Evolutionary conservation across 108 stramenopile species (phyloP).

Genomic region (Schizochytrium sp.): DNA sequence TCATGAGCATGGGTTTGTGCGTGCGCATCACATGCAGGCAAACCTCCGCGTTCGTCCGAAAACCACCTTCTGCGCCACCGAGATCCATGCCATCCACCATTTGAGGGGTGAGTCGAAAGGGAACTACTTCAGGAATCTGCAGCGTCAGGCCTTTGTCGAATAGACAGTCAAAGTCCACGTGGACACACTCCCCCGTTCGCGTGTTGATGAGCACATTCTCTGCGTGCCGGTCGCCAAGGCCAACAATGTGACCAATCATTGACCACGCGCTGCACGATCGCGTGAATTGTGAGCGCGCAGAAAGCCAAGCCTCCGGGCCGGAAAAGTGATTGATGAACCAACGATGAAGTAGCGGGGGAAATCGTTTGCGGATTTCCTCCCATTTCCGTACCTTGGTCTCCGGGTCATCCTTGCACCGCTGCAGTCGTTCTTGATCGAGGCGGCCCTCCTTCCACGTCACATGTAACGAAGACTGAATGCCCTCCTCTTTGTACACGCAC

Average conservation of each 20-base stretch:
- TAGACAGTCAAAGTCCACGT: slow-evolving; percentile 96
- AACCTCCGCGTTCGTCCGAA: slow-evolving; percentile 61
- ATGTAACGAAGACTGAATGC: slow-evolving; percentile 47
- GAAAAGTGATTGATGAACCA: slow-evolving; percentile 90
- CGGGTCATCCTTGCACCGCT: slow-evolving; percentile 54
- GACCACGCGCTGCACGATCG: slow-evolving; percentile 80
- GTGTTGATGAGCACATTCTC: slow-evolving; percentile 97
- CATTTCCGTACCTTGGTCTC: slow-evolving; percentile 56
- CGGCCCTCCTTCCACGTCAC: slow-evolving; percentile 48
- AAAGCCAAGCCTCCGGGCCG: slow-evolving; percentile 90
- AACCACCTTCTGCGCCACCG: slow-evolving; percentile 76
- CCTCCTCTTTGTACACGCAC: slow-evolving; percentile 60
- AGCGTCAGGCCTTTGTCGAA: slow-evolving; percentile 94
- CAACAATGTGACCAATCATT: slow-evolving; percentile 91
- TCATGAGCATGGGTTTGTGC: slow-evolving; percentile 81
- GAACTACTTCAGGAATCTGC: slow-evolving; percentile 86
- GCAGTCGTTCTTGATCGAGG: slow-evolving; percentile 52
- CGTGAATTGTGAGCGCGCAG: slow-evolving; percentile 83
- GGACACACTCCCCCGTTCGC: slow-evolving; percentile 79
- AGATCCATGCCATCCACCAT: slow-evolving; percentile 95
- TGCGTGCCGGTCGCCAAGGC: slow-evolving; percentile 91
- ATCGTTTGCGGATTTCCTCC: slow-evolving; percentile 51
- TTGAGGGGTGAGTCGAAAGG: slow-evolving; percentile 93
- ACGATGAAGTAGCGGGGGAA: slow-evolving; percentile 81
- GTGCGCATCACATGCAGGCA: slow-evolving; percentile 74